These are phyloP conservation scores for Dryas drummondii DNA, from an alignment of 306 rosid species.

Conservation along the genomic window DNA sequence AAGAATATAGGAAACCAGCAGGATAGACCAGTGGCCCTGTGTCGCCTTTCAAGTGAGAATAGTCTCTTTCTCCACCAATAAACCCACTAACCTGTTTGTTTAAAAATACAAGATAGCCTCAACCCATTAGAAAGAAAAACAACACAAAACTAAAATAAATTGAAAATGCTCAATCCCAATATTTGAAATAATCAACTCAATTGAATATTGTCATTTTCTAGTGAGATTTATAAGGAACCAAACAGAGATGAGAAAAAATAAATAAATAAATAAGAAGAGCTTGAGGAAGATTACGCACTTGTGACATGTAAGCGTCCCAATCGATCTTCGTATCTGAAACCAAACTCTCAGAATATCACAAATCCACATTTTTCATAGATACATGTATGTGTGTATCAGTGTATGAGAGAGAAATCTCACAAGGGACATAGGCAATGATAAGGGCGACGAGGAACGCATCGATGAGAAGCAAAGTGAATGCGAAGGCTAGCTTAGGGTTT, in stretches of 20 bases:
- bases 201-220: neutral
- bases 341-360: slow-evolving; percentile 5
- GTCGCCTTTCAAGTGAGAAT: slow-evolving; percentile 78
- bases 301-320: slow-evolving; percentile 99
- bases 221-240: neutral
- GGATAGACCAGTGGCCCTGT: slow-evolving; percentile 97
- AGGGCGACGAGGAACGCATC: slow-evolving; percentile 63
- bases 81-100: slow-evolving; percentile 57
- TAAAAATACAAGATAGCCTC: neutral
- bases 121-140: too few relatives aligned
- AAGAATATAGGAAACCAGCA: slow-evolving; percentile 80
- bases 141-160: too few relatives aligned
- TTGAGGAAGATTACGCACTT: slow-evolving; percentile 32
- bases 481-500: slow-evolving; percentile 44
- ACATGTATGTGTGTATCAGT: neutral
- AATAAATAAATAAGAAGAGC: neutral
- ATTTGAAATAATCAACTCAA: neutral
- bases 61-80: slow-evolving; percentile 83
- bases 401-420: slow-evolving; percentile 35
- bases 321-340: slow-evolving; percentile 89
- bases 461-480: slow-evolving; percentile 50
- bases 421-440: slow-evolving; percentile 74
- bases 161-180: too few relatives aligned
- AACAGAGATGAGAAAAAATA: neutral
- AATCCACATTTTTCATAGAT: neutral